These are phyloP conservation scores for Claviceps fusiformis DNA, from an alignment of 2,329 filamentous ascomycete genomes.

Conservation along the genomic window DNA sequence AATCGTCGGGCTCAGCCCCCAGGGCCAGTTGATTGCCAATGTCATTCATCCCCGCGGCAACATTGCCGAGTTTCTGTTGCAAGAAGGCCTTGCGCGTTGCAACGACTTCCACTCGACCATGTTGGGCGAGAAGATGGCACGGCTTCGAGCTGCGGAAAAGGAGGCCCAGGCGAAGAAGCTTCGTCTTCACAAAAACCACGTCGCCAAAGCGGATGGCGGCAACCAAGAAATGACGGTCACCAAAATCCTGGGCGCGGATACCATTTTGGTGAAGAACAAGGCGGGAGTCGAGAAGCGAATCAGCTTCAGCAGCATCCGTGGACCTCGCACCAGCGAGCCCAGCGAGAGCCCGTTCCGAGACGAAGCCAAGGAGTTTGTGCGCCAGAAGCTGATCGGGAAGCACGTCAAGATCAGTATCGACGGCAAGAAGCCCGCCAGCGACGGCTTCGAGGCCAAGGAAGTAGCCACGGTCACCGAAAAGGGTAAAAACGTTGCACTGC, in stretches of 20 bases:
- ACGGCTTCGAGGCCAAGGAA: conserved; percentile 87
- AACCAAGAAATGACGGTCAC: conserved; percentile 72
- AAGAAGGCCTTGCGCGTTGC: conserved; percentile 81
- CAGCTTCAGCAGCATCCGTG: conserved; percentile 82
- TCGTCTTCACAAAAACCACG: conserved; percentile 70
- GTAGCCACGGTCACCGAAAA: conserved; percentile 78
- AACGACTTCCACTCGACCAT: conserved; percentile 93
- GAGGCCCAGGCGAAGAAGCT: conserved; percentile 63
- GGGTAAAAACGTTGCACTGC: conserved; percentile 74
- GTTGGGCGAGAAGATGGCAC: conserved; percentile 77
- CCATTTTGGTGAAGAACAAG: conserved; percentile 75
- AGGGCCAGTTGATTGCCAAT: conserved; percentile 79
- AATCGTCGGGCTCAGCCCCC: conserved; percentile 75
- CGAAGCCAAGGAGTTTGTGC: conserved; percentile 90
- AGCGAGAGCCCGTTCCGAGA: conserved; percentile 80
- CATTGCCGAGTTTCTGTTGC: conserved; percentile 81
- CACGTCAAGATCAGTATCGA: conserved; percentile 82
- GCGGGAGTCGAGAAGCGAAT: conserved; percentile 76
- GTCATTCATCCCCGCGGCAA: conserved; percentile 83
- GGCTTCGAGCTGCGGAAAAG: conserved; percentile 76
- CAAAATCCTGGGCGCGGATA: conserved; percentile 80
- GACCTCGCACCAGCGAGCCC: conserved; percentile 77
- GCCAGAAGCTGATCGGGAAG: conserved; percentile 91
- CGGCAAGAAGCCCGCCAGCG: conserved; percentile 76
- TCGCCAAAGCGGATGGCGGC: conserved; percentile 51